phyloP scores from a whole-genome alignment of 495 filamentous ascomycete genomes.

The Cenococcum geophilum region DNA sequence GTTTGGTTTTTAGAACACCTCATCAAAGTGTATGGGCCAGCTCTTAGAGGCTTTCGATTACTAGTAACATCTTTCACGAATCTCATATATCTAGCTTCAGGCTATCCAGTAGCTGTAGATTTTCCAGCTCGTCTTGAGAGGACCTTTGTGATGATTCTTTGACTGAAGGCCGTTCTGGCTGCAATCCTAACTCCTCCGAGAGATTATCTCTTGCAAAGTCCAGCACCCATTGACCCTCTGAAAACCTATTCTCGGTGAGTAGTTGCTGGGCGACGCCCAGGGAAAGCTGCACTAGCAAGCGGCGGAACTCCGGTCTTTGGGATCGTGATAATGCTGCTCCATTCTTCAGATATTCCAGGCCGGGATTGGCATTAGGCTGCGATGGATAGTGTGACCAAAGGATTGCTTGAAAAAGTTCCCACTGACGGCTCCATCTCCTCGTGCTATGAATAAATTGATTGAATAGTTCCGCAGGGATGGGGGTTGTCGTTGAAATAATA shows the following conservation, averaged over 20 bases:
- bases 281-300: conserved; percentile 15
- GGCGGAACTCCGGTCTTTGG: neutral
- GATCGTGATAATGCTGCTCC: neutral
- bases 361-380: conserved; percentile 14
- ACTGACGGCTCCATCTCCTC: neutral
- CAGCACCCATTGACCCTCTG: conserved; percentile 20
- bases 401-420: neutral
- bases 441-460: conserved; percentile 6
- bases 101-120: conserved; percentile 5
- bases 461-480: neutral
- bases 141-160: neutral
- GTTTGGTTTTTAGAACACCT: neutral
- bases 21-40: too few species aligned
- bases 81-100: neutral
- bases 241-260: conserved; percentile 19
- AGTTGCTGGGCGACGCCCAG: conserved; percentile 22
- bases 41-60: neutral
- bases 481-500: conserved; percentile 1
- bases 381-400: conserved; percentile 20
- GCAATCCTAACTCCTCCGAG: conserved; percentile 17
- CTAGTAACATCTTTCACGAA: conserved; percentile 4
- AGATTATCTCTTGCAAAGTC: conserved; percentile 23
- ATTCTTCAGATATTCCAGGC: conserved; percentile 16
- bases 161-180: neutral
- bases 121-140: conserved; percentile 7